Conservation (phyloP, 1,284 basidiomycete genomes). For the Ceratobasidium sp. region DNA sequence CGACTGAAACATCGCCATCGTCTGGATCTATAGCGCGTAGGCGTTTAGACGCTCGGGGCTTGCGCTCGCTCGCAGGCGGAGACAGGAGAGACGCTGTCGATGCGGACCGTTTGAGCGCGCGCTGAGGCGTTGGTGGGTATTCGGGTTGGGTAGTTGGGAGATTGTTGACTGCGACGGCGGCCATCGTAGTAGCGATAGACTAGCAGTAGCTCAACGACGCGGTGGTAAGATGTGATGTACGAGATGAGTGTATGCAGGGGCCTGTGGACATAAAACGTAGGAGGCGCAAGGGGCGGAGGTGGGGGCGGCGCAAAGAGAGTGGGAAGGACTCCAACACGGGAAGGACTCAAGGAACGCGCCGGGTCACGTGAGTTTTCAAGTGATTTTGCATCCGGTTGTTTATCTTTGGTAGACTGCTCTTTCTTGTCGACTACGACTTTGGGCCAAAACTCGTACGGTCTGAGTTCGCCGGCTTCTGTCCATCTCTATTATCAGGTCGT, state of each 20-base stretch:
- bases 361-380: neutral
- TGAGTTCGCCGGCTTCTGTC: too few species aligned
- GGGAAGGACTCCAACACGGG: constrained; percentile 13
- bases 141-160: neutral
- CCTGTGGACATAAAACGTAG: neutral
- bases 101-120: constrained; percentile 45
- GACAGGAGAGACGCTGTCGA: constrained; percentile 47
- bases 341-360: neutral
- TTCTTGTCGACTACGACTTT: neutral
- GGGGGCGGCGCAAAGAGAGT: constrained; percentile 12
- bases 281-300: constrained; percentile 4
- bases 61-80: constrained; percentile 46
- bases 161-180: constrained; percentile 11
- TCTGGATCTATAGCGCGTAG: constrained; percentile 32
- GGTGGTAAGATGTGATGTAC: neutral
- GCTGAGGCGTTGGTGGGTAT: constrained; percentile 27
- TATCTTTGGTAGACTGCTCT: neutral
- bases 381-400: neutral
- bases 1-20: constrained; percentile 39
- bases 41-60: constrained; percentile 44
- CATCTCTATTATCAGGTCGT: too few species aligned
- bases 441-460: too few species aligned
- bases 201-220: neutral
- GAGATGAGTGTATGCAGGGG: constrained; percentile 17
- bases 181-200: neutral